Base-by-base conservation (phyloP, 1,139 yeast species). In the Yamadazyma buinensis region DNA sequence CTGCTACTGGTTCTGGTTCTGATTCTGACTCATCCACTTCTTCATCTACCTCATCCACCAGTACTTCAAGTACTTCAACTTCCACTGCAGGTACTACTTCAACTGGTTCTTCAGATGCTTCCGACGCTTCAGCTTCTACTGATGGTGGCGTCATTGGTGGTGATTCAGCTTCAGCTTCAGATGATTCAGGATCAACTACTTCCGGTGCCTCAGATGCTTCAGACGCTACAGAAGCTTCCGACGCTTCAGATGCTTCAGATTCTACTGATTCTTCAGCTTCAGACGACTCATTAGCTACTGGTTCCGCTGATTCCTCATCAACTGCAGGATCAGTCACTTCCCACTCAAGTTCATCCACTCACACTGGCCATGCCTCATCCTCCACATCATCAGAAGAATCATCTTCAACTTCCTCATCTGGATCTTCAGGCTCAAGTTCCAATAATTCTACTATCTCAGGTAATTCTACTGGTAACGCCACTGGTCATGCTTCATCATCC, bases 341-440 rank as follows among this genome's bases (percentile, higher is more conserved):
- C n/a, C 18, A 23, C 6, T 13, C 35, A 7, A 18, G 24, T 15
- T 27, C 15, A 6, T 19, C 19, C 9, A n/a, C 19, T 12, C 30
- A n/a, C 7, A 24, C 32, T 10, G 35, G 15, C 20, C 15, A 21
- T 8, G 23, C 32, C 8, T 32, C 43, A 13, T 35, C 20, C 3
- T 35, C 39, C 18, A 23, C 35, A 18, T 29, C 15, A 15, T 25
- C 10, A 28, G 33, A 27, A 23, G 23, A 37, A 15, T 34, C 50
- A 23, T 26, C 32, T 15, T 19, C 25, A 23, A 11, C 37, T 12
- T 37, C 27, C 19, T 28, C 38, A 17, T 33, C 51, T 23, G 26
- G 30, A 20, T 17, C 25, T 20, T 24, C 38, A 11, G 22, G 20
- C 7, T 25, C 33, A 18, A 2, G 35, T 12, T 22, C 8, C 4